Conservation (phyloP, 306 rosid species). For the Pyrus bretschneideri region DNA sequence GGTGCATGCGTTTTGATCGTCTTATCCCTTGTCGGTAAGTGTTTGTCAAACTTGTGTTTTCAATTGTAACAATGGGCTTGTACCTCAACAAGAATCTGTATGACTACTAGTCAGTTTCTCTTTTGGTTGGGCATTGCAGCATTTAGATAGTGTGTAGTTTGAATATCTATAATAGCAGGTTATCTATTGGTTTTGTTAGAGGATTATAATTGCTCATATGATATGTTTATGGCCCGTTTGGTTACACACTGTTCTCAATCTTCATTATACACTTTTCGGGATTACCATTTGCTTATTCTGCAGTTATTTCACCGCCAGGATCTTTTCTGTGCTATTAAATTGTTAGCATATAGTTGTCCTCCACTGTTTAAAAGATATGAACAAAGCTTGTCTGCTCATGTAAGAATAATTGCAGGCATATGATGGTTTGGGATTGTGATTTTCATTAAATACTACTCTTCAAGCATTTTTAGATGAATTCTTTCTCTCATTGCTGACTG, state of each 20-base stretch:
- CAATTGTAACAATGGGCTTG: neutral
- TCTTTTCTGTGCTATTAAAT: neutral
- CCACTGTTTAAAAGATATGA: neutral
- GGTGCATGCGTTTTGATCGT: slow-evolving; percentile 81
- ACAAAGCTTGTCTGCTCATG: neutral
- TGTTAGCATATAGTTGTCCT: neutral
- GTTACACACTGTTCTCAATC: neutral
- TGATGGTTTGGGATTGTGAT: neutral
- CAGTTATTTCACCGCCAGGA: neutral
- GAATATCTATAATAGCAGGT: neutral
- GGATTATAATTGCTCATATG: neutral
- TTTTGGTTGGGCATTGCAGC: neutral
- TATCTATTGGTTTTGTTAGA: neutral
- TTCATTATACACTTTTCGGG: neutral
- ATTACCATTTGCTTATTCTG: neutral
- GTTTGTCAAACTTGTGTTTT: slow-evolving; percentile 13
- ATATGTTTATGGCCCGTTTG: neutral
- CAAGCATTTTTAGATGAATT: neutral
- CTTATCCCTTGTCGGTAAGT: slow-evolving; percentile 86
- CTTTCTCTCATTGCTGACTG: neutral
- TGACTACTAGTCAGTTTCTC: neutral
- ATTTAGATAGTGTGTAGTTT: neutral
- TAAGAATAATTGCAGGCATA: neutral
- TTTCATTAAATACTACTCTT: neutral
- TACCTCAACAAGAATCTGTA: neutral